phyloP scores from a whole-genome alignment of 1,284 basidiomycete species.

The Agroathelia rolfsii region DNA sequence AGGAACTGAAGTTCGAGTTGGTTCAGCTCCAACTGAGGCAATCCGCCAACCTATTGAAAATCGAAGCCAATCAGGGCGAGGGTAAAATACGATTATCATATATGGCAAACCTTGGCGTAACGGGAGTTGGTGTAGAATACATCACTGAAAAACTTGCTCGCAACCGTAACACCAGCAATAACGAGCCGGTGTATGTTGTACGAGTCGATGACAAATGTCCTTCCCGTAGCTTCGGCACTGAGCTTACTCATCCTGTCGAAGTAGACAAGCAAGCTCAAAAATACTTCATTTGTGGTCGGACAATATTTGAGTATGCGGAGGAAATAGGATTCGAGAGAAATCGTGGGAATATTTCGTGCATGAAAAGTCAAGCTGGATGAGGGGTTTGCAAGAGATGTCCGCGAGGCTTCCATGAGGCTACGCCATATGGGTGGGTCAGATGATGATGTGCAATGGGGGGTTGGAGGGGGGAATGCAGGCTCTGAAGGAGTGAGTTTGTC shows the following conservation, averaged over 20 bases:
- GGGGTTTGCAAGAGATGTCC: slow-evolving; percentile 65
- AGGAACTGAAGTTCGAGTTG: slow-evolving; percentile 96
- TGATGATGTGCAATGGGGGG: slow-evolving; percentile 10
- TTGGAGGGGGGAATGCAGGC: slow-evolving; percentile 16
- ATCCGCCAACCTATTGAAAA: slow-evolving; percentile 71
- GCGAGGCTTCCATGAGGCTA: slow-evolving; percentile 71
- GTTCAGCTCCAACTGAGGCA: slow-evolving; percentile 91
- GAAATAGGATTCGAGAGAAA: slow-evolving; percentile 91
- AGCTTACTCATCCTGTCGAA: slow-evolving; percentile 87
- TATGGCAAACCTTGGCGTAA: slow-evolving; percentile 80
- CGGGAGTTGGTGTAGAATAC: slow-evolving; percentile 99
- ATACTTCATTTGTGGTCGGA: slow-evolving; percentile 97
- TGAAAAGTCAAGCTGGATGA: slow-evolving; percentile 89
- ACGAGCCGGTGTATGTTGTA: slow-evolving; percentile 95
- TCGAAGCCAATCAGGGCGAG: slow-evolving; percentile 4
- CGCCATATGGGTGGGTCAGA: slow-evolving; percentile 41
- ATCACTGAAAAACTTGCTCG: slow-evolving; percentile 97
- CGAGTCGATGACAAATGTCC: slow-evolving; percentile 89
- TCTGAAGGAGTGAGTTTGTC: slow-evolving; percentile 42
- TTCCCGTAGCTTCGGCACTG: slow-evolving; percentile 52
- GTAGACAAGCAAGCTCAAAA: slow-evolving; percentile 88
- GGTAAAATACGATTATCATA: background rate
- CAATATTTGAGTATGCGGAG: slow-evolving; percentile 96
- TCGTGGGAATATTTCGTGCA: slow-evolving; percentile 90
- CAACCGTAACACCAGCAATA: slow-evolving; percentile 96